phyloP scores from a whole-genome alignment of 2,329 filamentous ascomycete genomes.

The Pyrenochaeta sp. region DNA sequence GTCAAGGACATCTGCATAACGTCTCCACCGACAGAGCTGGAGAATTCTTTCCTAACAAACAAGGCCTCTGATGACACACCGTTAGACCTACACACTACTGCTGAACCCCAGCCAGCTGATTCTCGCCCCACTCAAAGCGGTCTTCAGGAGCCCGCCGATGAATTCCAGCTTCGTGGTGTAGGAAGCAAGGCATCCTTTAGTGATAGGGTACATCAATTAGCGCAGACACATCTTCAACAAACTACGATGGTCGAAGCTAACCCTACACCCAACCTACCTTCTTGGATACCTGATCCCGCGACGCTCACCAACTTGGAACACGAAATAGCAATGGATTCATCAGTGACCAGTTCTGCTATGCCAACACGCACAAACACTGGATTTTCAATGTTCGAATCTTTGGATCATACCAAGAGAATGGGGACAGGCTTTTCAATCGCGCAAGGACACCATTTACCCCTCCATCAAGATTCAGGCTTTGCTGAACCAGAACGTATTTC shows the following conservation, averaged over 20 bases:
- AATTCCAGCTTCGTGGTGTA: constrained; percentile 22
- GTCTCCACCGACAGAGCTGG: constrained; percentile 41
- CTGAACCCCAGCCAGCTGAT: constrained; percentile 28
- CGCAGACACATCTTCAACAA: constrained; percentile 18
- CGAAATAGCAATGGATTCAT: constrained; percentile 40
- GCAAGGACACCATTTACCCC: constrained; percentile 34
- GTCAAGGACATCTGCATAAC: constrained; percentile 46
- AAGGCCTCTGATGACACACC: constrained; percentile 35
- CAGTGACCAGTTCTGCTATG: constrained; percentile 27
- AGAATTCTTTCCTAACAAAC: constrained; percentile 33
- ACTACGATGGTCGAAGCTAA: constrained; percentile 6
- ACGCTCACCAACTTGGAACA: constrained; percentile 40
- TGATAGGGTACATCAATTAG: constrained; percentile 42
- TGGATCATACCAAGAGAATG: constrained; percentile 18
- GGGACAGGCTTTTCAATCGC: constrained; percentile 28
- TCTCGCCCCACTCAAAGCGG: constrained; percentile 15
- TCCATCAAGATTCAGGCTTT: constrained; percentile 48
- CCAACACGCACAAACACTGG: constrained; percentile 36
- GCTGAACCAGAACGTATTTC: constrained; percentile 24
- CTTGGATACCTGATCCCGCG: constrained; percentile 25
- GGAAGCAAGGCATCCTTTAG: constrained; percentile 43
- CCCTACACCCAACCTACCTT: constrained; percentile 13
- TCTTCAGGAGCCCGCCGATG: constrained; percentile 13
- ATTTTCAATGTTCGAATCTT: constrained; percentile 34
- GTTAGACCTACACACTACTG: constrained; percentile 28